Conservation (phyloP, 768 basidiomycete genomes). For the Mycena sanguinolenta region DNA sequence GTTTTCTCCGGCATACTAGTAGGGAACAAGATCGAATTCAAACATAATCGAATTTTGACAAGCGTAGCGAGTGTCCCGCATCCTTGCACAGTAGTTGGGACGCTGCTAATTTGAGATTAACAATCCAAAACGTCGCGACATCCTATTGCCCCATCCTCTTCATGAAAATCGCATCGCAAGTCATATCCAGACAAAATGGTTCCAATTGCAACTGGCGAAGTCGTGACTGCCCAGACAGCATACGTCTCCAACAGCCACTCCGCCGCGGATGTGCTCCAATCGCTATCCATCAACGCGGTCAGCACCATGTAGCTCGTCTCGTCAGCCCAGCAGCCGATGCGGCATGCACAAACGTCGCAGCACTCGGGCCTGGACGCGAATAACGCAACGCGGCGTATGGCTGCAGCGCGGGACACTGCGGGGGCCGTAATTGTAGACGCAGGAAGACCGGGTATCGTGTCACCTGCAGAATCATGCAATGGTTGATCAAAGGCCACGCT, state of each 20-base stretch:
- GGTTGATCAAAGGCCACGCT: neutral
- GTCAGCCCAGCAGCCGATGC: neutral
- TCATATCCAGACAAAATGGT: neutral
- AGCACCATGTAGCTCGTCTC: neutral
- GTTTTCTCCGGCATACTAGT: too few species aligned
- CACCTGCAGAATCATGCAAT: neutral
- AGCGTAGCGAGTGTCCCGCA: too few species aligned
- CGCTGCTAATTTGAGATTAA: too few species aligned
- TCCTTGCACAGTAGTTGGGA: too few species aligned
- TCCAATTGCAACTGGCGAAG: neutral
- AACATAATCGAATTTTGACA: too few species aligned
- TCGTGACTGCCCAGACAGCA: too few species aligned
- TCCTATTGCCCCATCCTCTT: neutral
- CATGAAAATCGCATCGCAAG: neutral
- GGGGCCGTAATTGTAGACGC: neutral
- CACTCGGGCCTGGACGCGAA: neutral
- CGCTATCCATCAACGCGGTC: neutral
- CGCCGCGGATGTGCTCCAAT: too few species aligned
- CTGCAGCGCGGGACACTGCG: neutral
- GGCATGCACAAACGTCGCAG: constrained; percentile 5
- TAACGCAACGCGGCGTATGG: constrained; percentile 3
- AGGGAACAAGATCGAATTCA: too few species aligned
- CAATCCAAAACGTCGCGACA: neutral
- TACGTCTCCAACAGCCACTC: too few species aligned
- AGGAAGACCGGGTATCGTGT: constrained; percentile 7